phyloP scores from a whole-genome alignment of 768 basidiomycete species.

The Chalciporus pseudorubinellus region DNA sequence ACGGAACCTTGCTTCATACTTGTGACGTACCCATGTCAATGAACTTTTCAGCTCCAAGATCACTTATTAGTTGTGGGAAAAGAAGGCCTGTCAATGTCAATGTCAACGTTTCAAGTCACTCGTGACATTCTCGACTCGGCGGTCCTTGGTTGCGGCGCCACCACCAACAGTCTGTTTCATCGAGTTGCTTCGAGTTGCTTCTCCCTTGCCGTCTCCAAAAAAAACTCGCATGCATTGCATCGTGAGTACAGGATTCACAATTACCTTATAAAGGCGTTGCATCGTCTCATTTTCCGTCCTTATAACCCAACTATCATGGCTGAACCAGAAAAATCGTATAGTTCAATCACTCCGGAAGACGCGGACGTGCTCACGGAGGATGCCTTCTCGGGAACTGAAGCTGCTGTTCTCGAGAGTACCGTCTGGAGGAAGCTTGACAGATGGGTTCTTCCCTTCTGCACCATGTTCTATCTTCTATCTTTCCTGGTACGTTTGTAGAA shows the following conservation, averaged over 20 bases:
- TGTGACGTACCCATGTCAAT: too few species aligned
- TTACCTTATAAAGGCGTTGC: neutral
- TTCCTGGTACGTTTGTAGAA: slow-evolving; percentile 43
- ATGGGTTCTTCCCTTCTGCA: slow-evolving; percentile 46
- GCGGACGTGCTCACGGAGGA: neutral
- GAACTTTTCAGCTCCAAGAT: too few species aligned
- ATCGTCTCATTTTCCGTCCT: neutral
- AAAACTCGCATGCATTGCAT: neutral
- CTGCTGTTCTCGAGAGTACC: slow-evolving; percentile 32
- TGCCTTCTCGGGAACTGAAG: slow-evolving; percentile 15
- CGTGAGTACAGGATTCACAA: neutral
- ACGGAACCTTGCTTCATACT: too few species aligned
- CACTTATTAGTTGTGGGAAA: too few species aligned
- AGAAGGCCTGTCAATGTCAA: too few species aligned
- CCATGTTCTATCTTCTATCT: slow-evolving; percentile 51
- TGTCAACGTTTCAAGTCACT: too few species aligned
- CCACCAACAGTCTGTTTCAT: too few species aligned
- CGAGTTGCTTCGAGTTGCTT: too few species aligned
- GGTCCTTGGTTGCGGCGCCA: too few species aligned
- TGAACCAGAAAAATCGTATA: neutral
- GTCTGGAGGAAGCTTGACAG: slow-evolving; percentile 52
- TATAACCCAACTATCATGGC: slow-evolving; percentile 3
- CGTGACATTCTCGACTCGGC: too few species aligned
- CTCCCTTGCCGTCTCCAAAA: too few species aligned
- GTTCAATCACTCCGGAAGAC: neutral